Evolutionary conservation across 768 basidiomycete genomes (phyloP), one percentile per base, ranked within the genome.

Genomic region (Russula olivacea): DNA sequence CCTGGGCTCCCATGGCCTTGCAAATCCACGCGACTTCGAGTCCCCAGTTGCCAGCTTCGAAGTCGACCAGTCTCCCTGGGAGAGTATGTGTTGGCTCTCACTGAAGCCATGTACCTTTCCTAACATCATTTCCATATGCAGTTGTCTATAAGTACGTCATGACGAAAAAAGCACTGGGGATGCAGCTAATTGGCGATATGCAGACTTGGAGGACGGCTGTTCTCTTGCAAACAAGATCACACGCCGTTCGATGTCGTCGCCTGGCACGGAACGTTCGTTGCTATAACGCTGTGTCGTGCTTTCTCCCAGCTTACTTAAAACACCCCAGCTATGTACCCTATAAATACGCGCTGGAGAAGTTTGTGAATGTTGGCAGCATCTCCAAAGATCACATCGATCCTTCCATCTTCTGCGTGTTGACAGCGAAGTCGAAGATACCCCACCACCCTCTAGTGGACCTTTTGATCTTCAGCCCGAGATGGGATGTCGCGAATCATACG

Each of bases 171-270:
- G 11, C 15, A 28, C 28, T 28, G 21, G 32, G 43, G 12, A 38
- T 15, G 11, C 11, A 25, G 14, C 51, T 48, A 2, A 62, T 58
- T 6, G 34, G 38, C 52, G 17, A 25, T 48, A 7, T 50, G 57
- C 63, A 85, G 82, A 73, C 77, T 87, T 32, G 75, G 78, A 58
- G 84, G 85, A 17, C 74, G 82, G 71, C 71, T 83, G 11, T 82
- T 82, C 69, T 71, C 73, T 25, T 83, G 83, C 66, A 72, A 74
- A 45, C 84, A 87, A 65, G 79, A 83, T 49, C 83, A 86, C 71
- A 85, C 86, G 1, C 86, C 86, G 0, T 88, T 87, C 71, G 86
- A 88, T 69, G 85, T 87, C 45, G 86, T 87, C 30, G 85, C 85
- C 1, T 87, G 84, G 85, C 80, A 83, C 55, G 84, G 84, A 72